Evolutionary conservation across 768 basidiomycete species (phyloP).

Genomic region (Mycena belliarum): DNA sequence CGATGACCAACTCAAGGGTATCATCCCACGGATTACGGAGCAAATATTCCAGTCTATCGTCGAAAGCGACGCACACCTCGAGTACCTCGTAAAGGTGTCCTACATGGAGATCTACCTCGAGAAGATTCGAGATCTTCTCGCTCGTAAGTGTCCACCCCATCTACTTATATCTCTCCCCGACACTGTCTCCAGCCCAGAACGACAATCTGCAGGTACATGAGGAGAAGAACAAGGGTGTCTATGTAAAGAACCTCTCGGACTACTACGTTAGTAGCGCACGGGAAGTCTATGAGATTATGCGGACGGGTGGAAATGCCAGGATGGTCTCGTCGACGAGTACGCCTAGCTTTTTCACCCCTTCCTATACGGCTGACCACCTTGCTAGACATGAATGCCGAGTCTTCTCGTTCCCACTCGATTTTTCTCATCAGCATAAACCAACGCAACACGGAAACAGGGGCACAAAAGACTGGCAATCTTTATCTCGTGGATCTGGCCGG

Average conservation of each 20-base stretch:
- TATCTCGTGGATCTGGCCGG: slow-evolving; percentile 98
- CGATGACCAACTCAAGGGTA: slow-evolving; percentile 87
- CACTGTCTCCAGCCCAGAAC: slow-evolving; percentile 70
- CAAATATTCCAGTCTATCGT: slow-evolving; percentile 99
- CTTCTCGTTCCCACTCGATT: slow-evolving; percentile 98
- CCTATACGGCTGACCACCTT: background rate
- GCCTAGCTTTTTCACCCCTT: slow-evolving; percentile 28
- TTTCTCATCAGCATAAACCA: slow-evolving; percentile 98
- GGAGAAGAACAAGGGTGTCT: slow-evolving; percentile 95
- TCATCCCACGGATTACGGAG: slow-evolving; percentile 97
- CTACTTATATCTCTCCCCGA: slow-evolving; percentile 9
- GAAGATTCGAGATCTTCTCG: slow-evolving; percentile 89
- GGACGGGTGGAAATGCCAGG: slow-evolving; percentile 88
- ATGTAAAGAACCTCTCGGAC: slow-evolving; percentile 96
- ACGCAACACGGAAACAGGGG: slow-evolving; percentile 93
- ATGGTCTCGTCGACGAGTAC: slow-evolving; percentile 93
- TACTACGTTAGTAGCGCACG: slow-evolving; percentile 95
- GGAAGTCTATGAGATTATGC: slow-evolving; percentile 99
- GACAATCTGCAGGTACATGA: slow-evolving; percentile 99
- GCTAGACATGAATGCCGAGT: slow-evolving; percentile 98
- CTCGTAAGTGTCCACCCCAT: slow-evolving; percentile 66
- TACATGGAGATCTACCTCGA: slow-evolving; percentile 99
- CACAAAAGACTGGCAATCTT: slow-evolving; percentile 93
- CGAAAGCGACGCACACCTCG: slow-evolving; percentile 90
- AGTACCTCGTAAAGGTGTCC: slow-evolving; percentile 98